Conservation (phyloP, 805 yeast genomes). For the Zygotorulaspora chibaensis region DNA sequence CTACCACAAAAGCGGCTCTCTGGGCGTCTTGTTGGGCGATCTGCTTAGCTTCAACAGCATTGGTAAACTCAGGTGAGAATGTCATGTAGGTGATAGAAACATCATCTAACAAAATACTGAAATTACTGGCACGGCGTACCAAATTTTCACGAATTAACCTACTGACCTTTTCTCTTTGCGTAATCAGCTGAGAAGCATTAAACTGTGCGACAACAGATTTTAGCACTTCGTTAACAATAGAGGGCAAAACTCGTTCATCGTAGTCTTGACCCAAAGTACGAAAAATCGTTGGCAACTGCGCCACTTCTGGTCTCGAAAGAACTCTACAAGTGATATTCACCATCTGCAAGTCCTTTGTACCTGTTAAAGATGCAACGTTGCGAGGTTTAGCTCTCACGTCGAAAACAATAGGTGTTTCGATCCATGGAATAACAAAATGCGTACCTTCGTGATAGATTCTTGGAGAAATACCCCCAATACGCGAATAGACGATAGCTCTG, state of each 20-base stretch:
- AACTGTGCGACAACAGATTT: slow-evolving; percentile 97
- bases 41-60: slow-evolving; percentile 97
- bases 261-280: slow-evolving; percentile 92
- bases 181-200: slow-evolving; percentile 95
- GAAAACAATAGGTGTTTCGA: slow-evolving; percentile 86
- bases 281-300: slow-evolving; percentile 75
- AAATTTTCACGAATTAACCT: slow-evolving; percentile 86
- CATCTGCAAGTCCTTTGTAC: slow-evolving; percentile 98
- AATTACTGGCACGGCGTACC: slow-evolving; percentile 84
- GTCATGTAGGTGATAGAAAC: slow-evolving; percentile 97
- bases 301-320: slow-evolving; percentile 78
- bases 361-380: slow-evolving; percentile 91
- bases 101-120: slow-evolving; percentile 85
- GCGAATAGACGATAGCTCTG: slow-evolving; percentile 89
- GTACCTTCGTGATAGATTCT: slow-evolving; percentile 90
- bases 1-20: slow-evolving; percentile 95
- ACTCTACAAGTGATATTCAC: slow-evolving; percentile 99
- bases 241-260: slow-evolving; percentile 94
- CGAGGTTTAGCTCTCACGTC: slow-evolving; percentile 98
- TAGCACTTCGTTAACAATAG: slow-evolving; percentile 96
- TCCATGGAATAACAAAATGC: slow-evolving; percentile 89
- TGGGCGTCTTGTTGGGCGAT: slow-evolving; percentile 99
- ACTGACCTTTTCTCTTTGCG: slow-evolving; percentile 97
- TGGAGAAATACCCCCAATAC: slow-evolving; percentile 79
- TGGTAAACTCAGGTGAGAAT: slow-evolving; percentile 94